A percentile compares a stretch with the other conserved stretches of the same genome.
Evolutionary conservation across 2,329 filamentous ascomycete genomes (phyloP).

Genomic region (Chalaropsis ovoidea): DNA sequence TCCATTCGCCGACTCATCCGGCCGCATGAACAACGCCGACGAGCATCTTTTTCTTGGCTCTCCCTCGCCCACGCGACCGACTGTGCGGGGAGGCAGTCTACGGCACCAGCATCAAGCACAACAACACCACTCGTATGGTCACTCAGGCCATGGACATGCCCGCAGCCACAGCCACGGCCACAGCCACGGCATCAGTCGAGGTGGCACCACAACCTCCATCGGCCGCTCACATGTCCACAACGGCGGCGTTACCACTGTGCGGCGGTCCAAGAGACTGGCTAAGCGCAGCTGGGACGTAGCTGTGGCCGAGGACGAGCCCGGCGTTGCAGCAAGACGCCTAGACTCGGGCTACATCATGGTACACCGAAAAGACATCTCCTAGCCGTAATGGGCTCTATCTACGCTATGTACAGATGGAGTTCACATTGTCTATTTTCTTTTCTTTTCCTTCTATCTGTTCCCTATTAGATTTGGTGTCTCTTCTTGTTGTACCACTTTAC

Average conservation of each 20-base stretch:
- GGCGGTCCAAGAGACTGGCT: constrained; percentile 10
- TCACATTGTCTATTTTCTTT: not conserved
- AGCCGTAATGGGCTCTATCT: constrained; percentile 26
- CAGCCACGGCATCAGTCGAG: constrained; percentile 2
- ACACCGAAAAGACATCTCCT: constrained; percentile 43
- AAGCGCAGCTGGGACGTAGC: constrained; percentile 21
- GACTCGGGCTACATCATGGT: constrained; percentile 44
- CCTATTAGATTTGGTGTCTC: constrained; percentile 18
- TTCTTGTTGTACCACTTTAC: constrained; percentile 20
- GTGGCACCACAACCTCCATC: not conserved
- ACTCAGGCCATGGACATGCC: not conserved
- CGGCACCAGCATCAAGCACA: not conserved
- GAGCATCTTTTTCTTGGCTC: not conserved
- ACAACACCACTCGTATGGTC: not conserved
- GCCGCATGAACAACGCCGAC: not conserved
- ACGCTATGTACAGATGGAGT: not conserved
- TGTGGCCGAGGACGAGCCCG: constrained; percentile 15
- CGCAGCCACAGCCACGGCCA: constrained; percentile 15
- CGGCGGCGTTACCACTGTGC: constrained; percentile 3
- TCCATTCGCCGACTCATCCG: not conserved
- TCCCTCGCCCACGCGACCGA: constrained; percentile 8
- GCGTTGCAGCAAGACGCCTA: not conserved
- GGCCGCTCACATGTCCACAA: constrained; percentile 6
- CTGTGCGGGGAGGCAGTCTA: constrained; percentile 3
- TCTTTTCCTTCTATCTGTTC: constrained; percentile 5